These are phyloP conservation scores for Aureobasidium sp. DNA, from an alignment of 2,329 filamentous ascomycete genomes.

Conservation along the genomic window DNA sequence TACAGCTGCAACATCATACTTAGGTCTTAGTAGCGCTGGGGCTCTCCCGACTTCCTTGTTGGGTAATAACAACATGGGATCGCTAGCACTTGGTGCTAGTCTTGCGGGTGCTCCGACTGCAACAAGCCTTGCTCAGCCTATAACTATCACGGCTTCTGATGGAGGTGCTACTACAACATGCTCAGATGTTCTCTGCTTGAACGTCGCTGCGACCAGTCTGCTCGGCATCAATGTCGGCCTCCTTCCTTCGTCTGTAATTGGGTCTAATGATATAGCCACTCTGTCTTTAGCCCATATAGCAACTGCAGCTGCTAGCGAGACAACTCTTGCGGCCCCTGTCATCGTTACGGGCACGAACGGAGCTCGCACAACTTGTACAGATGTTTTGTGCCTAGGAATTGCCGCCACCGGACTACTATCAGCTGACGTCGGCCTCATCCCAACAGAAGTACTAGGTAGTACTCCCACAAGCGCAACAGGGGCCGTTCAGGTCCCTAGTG, in stretches of 20 bases:
- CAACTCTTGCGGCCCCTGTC: neutral
- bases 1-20: neutral
- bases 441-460: neutral
- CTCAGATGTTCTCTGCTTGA: neutral
- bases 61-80: neutral
- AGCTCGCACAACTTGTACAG: neutral
- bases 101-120: neutral
- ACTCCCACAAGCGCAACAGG: neutral
- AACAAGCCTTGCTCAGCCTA: neutral
- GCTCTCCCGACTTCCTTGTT: neutral
- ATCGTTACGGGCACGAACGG: neutral
- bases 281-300: neutral
- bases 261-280: neutral
- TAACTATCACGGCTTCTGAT: neutral
- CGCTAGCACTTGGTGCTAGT: neutral
- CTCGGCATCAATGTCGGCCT: neutral
- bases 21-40: neutral
- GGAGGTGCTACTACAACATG: neutral
- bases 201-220: neutral
- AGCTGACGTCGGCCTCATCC: neutral
- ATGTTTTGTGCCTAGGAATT: neutral
- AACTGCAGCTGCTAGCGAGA: neutral
- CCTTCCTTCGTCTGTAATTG: neutral
- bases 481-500: neutral
- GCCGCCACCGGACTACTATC: neutral